A percentile compares a stretch with the other conserved stretches of the same genome.
Evolutionary conservation across 2,329 filamentous ascomycete species (phyloP).

Genomic region (Drechslerella dactyloides): DNA sequence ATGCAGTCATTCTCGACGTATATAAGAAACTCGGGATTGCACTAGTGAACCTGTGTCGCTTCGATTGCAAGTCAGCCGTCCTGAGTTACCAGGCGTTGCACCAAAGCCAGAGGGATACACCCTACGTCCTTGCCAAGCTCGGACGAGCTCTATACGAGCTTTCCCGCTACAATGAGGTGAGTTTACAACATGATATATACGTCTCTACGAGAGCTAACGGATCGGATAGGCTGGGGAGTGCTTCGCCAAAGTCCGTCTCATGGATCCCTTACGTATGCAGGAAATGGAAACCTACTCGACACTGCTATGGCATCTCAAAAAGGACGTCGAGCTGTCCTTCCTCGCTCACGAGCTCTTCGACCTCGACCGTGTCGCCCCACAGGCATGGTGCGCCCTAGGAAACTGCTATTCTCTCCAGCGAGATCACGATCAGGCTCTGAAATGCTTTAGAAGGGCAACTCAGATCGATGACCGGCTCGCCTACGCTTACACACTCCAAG

Average conservation of each 20-base stretch:
- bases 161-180: constrained; percentile 73
- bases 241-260: constrained; percentile 77
- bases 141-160: constrained; percentile 92
- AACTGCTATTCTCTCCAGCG: constrained; percentile 92
- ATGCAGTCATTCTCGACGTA: constrained; percentile 78
- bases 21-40: constrained; percentile 81
- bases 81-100: constrained; percentile 75
- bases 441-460: constrained; percentile 92
- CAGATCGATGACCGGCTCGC: constrained; percentile 89
- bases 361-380: constrained; percentile 82
- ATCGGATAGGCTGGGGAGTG: constrained; percentile 73
- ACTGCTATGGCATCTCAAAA: constrained; percentile 96
- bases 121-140: constrained; percentile 90
- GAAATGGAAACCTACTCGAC: constrained; percentile 99
- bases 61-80: constrained; percentile 77
- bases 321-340: constrained; percentile 88
- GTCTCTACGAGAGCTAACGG: constrained; percentile 10
- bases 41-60: constrained; percentile 78
- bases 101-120: constrained; percentile 79
- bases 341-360: constrained; percentile 90
- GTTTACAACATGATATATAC: constrained; percentile 12
- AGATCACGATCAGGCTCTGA: constrained; percentile 91
- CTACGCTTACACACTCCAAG: constrained; percentile 93
- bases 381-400: constrained; percentile 94
- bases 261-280: constrained; percentile 81